A percentile compares a stretch with the other conserved stretches of the same genome.
Evolutionary conservation across 495 filamentous ascomycete genomes (phyloP).

Genomic region (Aspergillus asperescens): DNA sequence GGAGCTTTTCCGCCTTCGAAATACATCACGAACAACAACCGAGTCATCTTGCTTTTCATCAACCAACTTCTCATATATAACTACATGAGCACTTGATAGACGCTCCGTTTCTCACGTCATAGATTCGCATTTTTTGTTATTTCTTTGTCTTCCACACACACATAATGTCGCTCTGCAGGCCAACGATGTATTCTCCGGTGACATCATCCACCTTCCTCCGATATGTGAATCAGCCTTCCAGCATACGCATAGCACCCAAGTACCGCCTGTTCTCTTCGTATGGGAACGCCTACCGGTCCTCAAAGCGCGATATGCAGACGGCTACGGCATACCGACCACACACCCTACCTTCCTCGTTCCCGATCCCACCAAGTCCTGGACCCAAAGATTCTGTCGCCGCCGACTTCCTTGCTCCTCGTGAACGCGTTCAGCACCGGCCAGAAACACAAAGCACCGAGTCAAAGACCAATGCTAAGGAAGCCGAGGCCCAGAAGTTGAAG

Average conservation of each 20-base stretch:
- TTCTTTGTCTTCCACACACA: background rate
- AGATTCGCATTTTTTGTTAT: slow-evolving; percentile 5
- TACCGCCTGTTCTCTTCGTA: slow-evolving; percentile 64
- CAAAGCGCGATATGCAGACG: slow-evolving; percentile 63
- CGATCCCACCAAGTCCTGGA: slow-evolving; percentile 62
- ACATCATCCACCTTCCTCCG: slow-evolving; percentile 53
- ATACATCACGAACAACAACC: slow-evolving; percentile 6
- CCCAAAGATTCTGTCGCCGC: slow-evolving; percentile 64
- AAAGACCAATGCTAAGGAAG: slow-evolving; percentile 48
- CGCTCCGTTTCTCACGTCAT: background rate
- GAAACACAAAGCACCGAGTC: slow-evolving; percentile 19
- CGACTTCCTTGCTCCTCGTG: slow-evolving; percentile 29
- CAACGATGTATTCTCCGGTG: slow-evolving; percentile 36
- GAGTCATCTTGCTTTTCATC: slow-evolving; percentile 11
- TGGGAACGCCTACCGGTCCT: slow-evolving; percentile 46
- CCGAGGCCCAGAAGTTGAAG: slow-evolving; percentile 58
- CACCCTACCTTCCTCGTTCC: slow-evolving; percentile 55
- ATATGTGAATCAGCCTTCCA: slow-evolving; percentile 42
- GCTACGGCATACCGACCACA: slow-evolving; percentile 74
- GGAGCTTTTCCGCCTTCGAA: slow-evolving; percentile 20
- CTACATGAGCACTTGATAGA: slow-evolving; percentile 6
- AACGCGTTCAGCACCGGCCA: slow-evolving; percentile 18
- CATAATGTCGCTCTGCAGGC: slow-evolving; percentile 36
- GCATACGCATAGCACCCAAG: slow-evolving; percentile 45
- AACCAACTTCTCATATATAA: slow-evolving; percentile 13